Percentiles rank a stretch among this genome's conserved stretches.
Conservation (phyloP, 2,329 filamentous ascomycete genomes). For the Ascochyta clinopodiicola region DNA sequence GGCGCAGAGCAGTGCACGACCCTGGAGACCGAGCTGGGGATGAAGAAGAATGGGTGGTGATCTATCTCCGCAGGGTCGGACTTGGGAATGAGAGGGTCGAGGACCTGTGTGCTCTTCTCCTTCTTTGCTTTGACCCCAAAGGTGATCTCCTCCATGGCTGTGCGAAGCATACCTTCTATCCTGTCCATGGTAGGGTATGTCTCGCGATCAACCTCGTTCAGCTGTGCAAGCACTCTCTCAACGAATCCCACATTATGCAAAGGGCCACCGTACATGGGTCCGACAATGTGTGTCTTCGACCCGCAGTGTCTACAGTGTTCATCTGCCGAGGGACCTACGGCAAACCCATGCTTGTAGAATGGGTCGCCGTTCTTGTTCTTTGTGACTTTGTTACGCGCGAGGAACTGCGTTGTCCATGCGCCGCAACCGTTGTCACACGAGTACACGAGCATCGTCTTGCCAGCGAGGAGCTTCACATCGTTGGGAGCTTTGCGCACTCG, state of each 20-base stretch:
- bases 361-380: conserved; percentile 71
- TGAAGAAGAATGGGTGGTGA: conserved; percentile 84
- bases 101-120: conserved; percentile 26
- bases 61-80: conserved; percentile 60
- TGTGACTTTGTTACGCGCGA: conserved; percentile 72
- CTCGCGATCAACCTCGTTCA: conserved; percentile 70
- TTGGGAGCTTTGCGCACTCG: conserved; percentile 79
- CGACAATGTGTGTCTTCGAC: conserved; percentile 82
- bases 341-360: conserved; percentile 80
- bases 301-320: conserved; percentile 82
- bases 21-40: conserved; percentile 75
- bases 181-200: conserved; percentile 81
- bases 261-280: conserved; percentile 93
- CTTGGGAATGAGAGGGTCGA: conserved; percentile 50
- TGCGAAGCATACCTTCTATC: conserved; percentile 89
- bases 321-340: conserved; percentile 71
- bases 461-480: conserved; percentile 87
- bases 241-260: conserved; percentile 87
- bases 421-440: conserved; percentile 90
- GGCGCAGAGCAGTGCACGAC: conserved; percentile 81
- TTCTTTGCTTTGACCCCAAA: conserved; percentile 35
- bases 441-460: conserved; percentile 92
- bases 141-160: conserved; percentile 77
- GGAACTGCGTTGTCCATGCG: conserved; percentile 83
- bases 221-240: conserved; percentile 73